A percentile compares a stretch with the other conserved stretches of the same genome.
Conservation (phyloP, 805 yeast species). For the Dipodascus albidus region DNA sequence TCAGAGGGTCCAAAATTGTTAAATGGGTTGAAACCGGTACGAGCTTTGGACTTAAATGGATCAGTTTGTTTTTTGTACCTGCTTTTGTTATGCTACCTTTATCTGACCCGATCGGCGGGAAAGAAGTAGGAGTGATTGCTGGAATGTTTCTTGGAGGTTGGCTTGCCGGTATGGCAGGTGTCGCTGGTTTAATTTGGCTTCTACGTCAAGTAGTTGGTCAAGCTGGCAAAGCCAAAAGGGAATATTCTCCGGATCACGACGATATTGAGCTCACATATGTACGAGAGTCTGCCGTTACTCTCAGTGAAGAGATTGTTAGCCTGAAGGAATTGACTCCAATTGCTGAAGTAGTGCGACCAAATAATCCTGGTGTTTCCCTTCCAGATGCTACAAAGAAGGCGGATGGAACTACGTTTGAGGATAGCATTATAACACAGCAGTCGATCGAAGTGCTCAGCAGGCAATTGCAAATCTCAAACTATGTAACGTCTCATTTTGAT, state of each 20-base stretch:
- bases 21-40: constrained; percentile 44
- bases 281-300: not conserved
- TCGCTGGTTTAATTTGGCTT: constrained; percentile 37
- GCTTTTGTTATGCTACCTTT: constrained; percentile 64
- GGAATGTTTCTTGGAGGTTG: constrained; percentile 65
- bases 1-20: constrained; percentile 17
- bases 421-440: not conserved
- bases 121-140: constrained; percentile 62
- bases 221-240: constrained; percentile 1
- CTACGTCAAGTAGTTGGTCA: constrained; percentile 28
- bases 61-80: constrained; percentile 67
- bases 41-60: constrained; percentile 65
- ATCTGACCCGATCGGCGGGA: constrained; percentile 50
- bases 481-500: constrained; percentile 38
- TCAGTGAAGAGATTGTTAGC: not conserved
- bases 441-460: constrained; percentile 13
- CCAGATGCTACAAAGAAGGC: not conserved
- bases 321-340: constrained; percentile 2
- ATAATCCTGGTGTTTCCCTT: constrained; percentile 7
- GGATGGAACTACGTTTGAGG: not conserved
- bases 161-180: constrained; percentile 36
- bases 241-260: not conserved
- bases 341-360: constrained; percentile 6
- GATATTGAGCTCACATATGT: not conserved
- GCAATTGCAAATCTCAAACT: constrained; percentile 25